These are phyloP conservation scores for Claviceps sp. DNA, from an alignment of 2,329 filamentous ascomycete genomes.

Conservation along the genomic window DNA sequence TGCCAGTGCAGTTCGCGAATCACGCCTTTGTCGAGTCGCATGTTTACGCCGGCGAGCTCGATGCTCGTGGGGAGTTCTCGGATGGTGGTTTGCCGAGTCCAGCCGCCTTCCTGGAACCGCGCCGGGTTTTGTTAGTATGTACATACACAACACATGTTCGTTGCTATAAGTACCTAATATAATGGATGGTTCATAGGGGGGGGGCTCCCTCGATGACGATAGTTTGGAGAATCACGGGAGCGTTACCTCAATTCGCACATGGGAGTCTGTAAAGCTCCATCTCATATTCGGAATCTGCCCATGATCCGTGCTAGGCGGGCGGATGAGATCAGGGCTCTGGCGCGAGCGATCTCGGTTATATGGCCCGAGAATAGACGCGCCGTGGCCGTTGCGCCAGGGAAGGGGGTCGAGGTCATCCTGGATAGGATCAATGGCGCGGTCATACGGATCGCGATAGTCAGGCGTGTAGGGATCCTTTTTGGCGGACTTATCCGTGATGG, in stretches of 20 bases:
- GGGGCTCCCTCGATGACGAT: too few species aligned
- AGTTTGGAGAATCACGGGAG: neutral
- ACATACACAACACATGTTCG: neutral
- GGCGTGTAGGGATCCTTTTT: conserved; percentile 43
- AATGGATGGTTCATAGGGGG: too few species aligned
- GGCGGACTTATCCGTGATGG: conserved; percentile 31
- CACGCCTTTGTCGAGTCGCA: conserved; percentile 59
- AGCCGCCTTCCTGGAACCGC: conserved; percentile 49
- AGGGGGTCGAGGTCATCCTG: conserved; percentile 49
- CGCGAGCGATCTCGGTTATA: conserved; percentile 54
- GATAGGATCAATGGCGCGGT: conserved; percentile 47
- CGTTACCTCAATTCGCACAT: conserved; percentile 47
- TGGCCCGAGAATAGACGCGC: conserved; percentile 54
- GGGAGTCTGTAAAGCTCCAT: conserved; percentile 56
- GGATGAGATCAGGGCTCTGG: conserved; percentile 58
- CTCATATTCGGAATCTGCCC: conserved; percentile 58
- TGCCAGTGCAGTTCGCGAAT: conserved; percentile 74
- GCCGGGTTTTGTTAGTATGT: conserved; percentile 1
- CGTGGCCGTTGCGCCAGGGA: conserved; percentile 50
- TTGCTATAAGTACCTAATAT: too few species aligned
- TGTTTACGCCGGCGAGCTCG: conserved; percentile 67
- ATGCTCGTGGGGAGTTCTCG: conserved; percentile 50
- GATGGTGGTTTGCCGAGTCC: conserved; percentile 61
- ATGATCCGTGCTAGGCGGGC: conserved; percentile 61
- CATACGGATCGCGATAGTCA: conserved; percentile 45